Base-by-base conservation (phyloP, 495 filamentous ascomycete species). In the Aspergillus sparsus region DNA sequence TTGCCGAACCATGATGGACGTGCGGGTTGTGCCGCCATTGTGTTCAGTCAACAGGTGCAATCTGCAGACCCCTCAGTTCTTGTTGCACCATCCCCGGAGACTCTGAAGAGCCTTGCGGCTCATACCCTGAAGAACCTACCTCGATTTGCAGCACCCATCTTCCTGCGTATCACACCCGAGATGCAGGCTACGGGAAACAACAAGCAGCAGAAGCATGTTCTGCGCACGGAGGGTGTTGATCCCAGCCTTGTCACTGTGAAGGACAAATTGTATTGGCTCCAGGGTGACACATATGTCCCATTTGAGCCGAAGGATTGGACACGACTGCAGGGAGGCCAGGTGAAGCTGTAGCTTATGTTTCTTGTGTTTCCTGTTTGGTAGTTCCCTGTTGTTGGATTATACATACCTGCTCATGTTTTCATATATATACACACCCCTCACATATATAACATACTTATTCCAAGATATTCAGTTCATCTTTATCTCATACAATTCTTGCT, bases 1-100 rank as follows among this genome's bases (percentile, higher is more conserved):
- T 71, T 97, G 4, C 93, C 93, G 5, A 77, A 88, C 37, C 91
- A 95, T 65, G 93, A 97, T 62, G 93, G 93, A 7, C 81, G 91
- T 6, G 92, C 91, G 0, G 93, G 93, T 3, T 96, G 93, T 66
- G 92, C 88, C 0, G 87, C 88, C 10, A 64, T 95, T 6, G 72
- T 87, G 2, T 74, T 89, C 46, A 71, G 82, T 18, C 72, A 77
- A 32, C 74, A 77, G 37, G 65, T 76, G 2, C 60, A 71, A 42
- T 68, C 65, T n/a, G 74, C 71, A 1, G 58, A 57, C 10, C 47
- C 58, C 0, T 66, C 74, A 0, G 67, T 62, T 6, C 68, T 72
- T 12, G 21, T 71, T 31, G 62, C 74, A 27, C 77, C 74, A 0
- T 63, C 71, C 2, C 68, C 76, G 3, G 70, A 76, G 27, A 58